Evolutionary conservation across 192 early-diverging fungal genomes (phyloP), one percentile per base, ranked within the genome.

Genomic region (Coemansia sp.): DNA sequence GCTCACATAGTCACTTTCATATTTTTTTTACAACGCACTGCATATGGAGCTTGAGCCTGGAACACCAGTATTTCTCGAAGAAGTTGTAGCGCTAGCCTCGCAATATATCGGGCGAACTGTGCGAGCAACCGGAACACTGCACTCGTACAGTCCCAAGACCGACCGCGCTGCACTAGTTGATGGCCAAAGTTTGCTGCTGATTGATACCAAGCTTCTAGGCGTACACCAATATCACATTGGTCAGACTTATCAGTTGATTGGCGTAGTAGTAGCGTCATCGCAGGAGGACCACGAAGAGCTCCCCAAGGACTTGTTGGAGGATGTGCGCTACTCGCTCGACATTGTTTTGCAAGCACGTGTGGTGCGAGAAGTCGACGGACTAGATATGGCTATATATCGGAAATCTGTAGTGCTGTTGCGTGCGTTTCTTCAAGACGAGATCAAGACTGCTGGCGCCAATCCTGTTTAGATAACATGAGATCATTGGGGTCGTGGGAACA

Each of bases 161-260:
- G 73, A 80, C 46, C 66, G 67, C 1, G 78, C 78, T 3, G 22
- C 65, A 7, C 43, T 80, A 4, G 70, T 66, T 9, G 78, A 80
- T 15, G 70, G 70, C 15, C 62, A 65, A 16, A 53, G 41, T 39
- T 31, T 68, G 10, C 52, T 72, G 3, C 16, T 80, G 22, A 22
- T 80, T 5, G 72, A 74, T 46, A 75, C 78, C 3, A 53, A 64
- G 62, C 53, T 80, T 2, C 69, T 80, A 15, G 78, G 78, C 20
- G 69, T 80, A 1, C 46, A 68, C 20, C 61, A 75, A 41, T 80
- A 71, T 69, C 57, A 71, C 34, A 24, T 72, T 20, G 78, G 78
- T 22, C 78, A 80, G 66, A 80, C 73, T 9, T 80, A 80, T 66
- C 78, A 80, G 62, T 55, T 80, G 62, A 80, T 80, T 31, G 78